Percentiles rank a stretch among this genome's conserved stretches.
Conservation (phyloP, 768 basidiomycete genomes). For the Kwoniella bestiolae region DNA sequence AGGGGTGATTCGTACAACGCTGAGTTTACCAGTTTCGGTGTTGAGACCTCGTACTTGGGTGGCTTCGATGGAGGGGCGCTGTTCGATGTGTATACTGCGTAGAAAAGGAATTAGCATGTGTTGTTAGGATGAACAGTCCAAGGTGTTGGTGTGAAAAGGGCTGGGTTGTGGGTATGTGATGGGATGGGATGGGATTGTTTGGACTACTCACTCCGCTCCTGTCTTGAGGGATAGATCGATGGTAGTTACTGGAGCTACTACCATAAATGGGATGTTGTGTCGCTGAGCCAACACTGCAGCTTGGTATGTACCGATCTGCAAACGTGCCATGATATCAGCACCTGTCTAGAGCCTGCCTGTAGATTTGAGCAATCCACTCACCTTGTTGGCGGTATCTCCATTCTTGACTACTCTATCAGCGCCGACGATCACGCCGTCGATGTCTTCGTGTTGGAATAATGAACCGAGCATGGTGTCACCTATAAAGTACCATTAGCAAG, state of each 20-base stretch:
- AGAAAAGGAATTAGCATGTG: background rate
- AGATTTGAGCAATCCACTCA: constrained; percentile 38
- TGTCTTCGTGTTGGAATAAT: constrained; percentile 80
- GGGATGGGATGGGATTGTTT: no score
- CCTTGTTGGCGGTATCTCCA: constrained; percentile 97
- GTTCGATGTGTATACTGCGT: constrained; percentile 84
- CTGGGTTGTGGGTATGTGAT: no score
- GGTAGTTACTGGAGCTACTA: constrained; percentile 89
- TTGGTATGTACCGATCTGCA: constrained; percentile 90
- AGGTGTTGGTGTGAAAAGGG: no score
- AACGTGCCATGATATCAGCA: background rate
- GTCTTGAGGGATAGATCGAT: constrained; percentile 79
- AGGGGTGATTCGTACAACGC: constrained; percentile 84
- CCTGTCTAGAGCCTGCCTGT: no score
- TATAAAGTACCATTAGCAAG: no score
- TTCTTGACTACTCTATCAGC: constrained; percentile 88
- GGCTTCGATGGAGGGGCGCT: constrained; percentile 83
- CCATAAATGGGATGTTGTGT: constrained; percentile 87
- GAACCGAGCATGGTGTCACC: constrained; percentile 94
- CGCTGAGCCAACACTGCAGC: constrained; percentile 84
- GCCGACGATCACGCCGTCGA: constrained; percentile 84
- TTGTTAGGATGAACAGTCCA: background rate
- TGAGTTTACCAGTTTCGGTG: constrained; percentile 66
- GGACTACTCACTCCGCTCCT: constrained; percentile 65
- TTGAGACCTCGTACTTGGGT: constrained; percentile 82